Percentiles rank a stretch among this genome's conserved stretches.
These are phyloP conservation scores for Ceratopteris richardii DNA, from an alignment of 75 land plant species.

Conservation along the genomic window DNA sequence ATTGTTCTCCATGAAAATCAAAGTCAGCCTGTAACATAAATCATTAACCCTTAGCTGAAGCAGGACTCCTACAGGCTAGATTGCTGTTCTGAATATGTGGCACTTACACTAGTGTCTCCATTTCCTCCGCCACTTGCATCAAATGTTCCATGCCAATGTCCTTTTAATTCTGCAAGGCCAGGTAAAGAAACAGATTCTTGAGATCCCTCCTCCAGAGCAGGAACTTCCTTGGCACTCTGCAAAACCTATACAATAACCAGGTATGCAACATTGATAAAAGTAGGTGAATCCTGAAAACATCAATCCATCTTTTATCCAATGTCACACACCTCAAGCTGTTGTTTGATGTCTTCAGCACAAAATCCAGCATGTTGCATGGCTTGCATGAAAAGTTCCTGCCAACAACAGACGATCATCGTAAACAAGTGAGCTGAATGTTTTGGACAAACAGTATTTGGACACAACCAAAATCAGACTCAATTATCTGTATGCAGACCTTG, in stretches of 20 bases:
- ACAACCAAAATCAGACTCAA: not conserved
- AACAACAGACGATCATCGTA: not conserved
- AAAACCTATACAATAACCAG: conserved; percentile 9
- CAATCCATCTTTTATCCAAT: too few species aligned
- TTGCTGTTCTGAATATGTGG: not conserved
- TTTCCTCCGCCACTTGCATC: conserved; percentile 99
- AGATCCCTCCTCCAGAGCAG: conserved; percentile 47
- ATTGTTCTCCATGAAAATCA: conserved; percentile 92
- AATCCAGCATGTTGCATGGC: conserved; percentile 72
- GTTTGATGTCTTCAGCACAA: conserved; percentile 47
- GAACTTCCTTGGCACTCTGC: conserved; percentile 10
- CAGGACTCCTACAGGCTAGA: too few species aligned
- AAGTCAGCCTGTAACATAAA: conserved; percentile 69
- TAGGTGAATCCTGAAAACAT: too few species aligned
- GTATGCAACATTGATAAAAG: too few species aligned
- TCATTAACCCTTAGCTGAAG: too few species aligned
- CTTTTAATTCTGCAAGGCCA: conserved; percentile 88
- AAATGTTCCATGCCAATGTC: conserved; percentile 85
- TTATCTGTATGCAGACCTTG: conserved; percentile 39
- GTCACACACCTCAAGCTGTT: conserved; percentile 63
- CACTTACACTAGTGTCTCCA: conserved; percentile 79
- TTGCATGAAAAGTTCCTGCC: conserved; percentile 80
- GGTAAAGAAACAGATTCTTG: conserved; percentile 80
- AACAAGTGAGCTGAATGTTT: too few species aligned
- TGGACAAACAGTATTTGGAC: too few species aligned